Conservation (phyloP, 345 rosid species). For the Psidium guajava region DNA sequence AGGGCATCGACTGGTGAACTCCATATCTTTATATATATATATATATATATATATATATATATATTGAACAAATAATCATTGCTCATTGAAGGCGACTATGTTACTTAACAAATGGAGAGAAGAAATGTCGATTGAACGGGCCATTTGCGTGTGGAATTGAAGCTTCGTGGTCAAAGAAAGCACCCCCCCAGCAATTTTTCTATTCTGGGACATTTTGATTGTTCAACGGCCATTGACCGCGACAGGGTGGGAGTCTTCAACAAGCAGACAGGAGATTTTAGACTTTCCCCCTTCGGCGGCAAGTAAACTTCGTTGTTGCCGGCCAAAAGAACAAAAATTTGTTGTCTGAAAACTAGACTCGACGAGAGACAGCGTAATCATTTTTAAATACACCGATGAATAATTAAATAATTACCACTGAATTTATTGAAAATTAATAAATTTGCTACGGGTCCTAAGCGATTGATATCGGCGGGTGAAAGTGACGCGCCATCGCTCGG, state of each 20-base stretch:
- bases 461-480: neutral
- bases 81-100: neutral
- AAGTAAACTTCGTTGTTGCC: neutral
- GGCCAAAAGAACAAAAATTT: too few relatives aligned
- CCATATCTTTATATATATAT: too few relatives aligned
- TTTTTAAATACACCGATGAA: neutral
- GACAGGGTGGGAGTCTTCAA: neutral
- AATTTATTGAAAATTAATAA: too few relatives aligned
- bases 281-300: neutral
- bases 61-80: accelerated
- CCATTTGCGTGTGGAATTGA: neutral
- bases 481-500: neutral
- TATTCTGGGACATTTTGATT: too few relatives aligned
- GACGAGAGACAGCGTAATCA: neutral
- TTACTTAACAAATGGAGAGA: neutral
- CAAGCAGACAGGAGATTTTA: neutral
- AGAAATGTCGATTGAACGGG: neutral
- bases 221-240: neutral
- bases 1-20: too few relatives aligned
- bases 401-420: too few relatives aligned
- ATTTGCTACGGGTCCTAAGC: neutral
- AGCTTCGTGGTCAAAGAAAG: neutral
- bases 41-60: neutral
- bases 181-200: neutral
- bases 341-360: neutral